Evolutionary conservation across 139 green algal species (phyloP).

Genomic region (Chlamydomonas applanata): DNA sequence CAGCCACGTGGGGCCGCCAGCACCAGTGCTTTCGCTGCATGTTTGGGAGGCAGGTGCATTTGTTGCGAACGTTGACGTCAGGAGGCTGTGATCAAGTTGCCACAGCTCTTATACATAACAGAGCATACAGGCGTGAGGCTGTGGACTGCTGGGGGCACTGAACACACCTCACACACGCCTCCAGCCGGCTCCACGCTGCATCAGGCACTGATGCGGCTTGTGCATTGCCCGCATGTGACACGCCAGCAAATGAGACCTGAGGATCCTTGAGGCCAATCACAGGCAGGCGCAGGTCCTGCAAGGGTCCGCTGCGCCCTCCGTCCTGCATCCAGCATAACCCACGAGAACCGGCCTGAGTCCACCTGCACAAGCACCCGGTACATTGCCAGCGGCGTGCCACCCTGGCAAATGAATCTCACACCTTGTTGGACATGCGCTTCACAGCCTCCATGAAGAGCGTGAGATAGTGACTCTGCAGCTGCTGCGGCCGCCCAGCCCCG

Average conservation of each 20-base stretch:
- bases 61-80: too few relatives aligned
- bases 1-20: conserved; percentile 36
- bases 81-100: too few relatives aligned
- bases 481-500: neutral
- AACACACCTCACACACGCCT: conserved; percentile 24
- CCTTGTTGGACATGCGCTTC: conserved; percentile 1
- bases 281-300: conserved; percentile 65
- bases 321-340: neutral
- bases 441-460: conserved; percentile 65
- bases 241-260: conserved; percentile 61
- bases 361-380: neutral
- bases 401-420: neutral
- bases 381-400: neutral
- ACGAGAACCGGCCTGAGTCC: neutral
- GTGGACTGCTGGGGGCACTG: too few relatives aligned
- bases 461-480: conserved; percentile 73
- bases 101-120: too few relatives aligned
- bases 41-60: too few relatives aligned
- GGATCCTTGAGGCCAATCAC: conserved; percentile 54
- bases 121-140: too few relatives aligned
- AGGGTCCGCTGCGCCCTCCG: neutral
- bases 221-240: conserved; percentile 51
- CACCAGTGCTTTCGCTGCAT: neutral
- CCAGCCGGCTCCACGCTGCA: conserved; percentile 50
- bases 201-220: conserved; percentile 27